Evolutionary conservation across 2,329 filamentous ascomycete species (phyloP), one percentile per base, ranked within the genome.

Genomic region (Neonectria magnoliae): DNA sequence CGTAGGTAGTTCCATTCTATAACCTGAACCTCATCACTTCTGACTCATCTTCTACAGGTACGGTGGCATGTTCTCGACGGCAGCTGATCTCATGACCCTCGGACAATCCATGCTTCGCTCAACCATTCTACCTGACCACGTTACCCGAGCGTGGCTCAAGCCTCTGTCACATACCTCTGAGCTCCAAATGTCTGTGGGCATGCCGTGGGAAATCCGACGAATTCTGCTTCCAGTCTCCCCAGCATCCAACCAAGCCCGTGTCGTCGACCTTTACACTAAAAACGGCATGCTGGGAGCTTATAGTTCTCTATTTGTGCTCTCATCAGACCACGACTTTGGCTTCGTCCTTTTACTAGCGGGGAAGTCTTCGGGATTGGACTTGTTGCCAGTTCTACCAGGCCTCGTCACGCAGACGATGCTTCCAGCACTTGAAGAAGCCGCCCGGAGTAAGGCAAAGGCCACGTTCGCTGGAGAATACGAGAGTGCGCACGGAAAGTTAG

Each of bases 171-270:
- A 76, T 67, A 82, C 79, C 3, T 77, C 77, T 0, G 76, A 72
- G 4, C 68, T 73, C 31, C 76, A 74, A 18, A 71, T 76, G 48
- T 76, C 78, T 5, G 73, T 84, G 48, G 83, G 83, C 14, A 75
- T 75, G 4, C 81, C 82, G 1, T 85, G 82, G 82, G 83, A 85
- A 71, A 85, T 85, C 48, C 68, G 76, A 57, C 78, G 79, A 38
- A 4, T 59, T 13, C 2, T 31, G 10, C 48, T 62, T 14, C 61
- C 61, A n/a, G 31, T 54, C 4, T 60, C 60, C 4, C n/a, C 60
- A 3, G 25, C 29, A 11, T 70, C 75, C 45, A 68, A 77, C 55
- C 73, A 73, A 60, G 74, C 77, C 31, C 78, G 80, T 5, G 66
- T 81, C 4, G 71, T 82, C 18, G 81, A 84, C 52, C 41, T 84